Conservation (phyloP, 2,329 filamentous ascomycete genomes). For the Cladobotryum mycophilum region DNA sequence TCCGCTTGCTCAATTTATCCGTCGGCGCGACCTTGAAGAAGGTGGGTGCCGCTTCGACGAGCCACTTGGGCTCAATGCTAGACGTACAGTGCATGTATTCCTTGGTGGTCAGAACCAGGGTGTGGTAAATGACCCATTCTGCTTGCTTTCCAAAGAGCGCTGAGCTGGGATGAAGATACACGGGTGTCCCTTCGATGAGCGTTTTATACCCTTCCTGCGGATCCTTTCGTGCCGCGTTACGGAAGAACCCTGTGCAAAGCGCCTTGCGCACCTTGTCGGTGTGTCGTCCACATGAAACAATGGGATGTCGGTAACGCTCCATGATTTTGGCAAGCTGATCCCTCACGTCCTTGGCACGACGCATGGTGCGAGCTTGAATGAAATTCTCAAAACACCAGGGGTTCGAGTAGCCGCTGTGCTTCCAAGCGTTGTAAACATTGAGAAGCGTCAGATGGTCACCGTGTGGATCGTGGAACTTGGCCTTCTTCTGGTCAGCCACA, state of each 20-base stretch:
- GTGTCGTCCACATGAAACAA: constrained; percentile 80
- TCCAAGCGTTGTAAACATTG: constrained; percentile 98
- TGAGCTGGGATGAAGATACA: constrained; percentile 88
- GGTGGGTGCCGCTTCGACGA: constrained; percentile 94
- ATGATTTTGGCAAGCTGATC: constrained; percentile 92
- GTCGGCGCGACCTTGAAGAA: constrained; percentile 97
- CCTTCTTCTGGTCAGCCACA: constrained; percentile 94
- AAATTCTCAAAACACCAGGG: constrained; percentile 98
- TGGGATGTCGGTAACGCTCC: constrained; percentile 76
- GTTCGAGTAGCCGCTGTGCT: constrained; percentile 70
- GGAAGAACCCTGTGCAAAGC: constrained; percentile 90
- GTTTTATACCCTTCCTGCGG: constrained; percentile 98
- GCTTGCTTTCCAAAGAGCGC: constrained; percentile 92
- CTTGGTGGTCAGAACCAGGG: constrained; percentile 84
- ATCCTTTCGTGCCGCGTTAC: constrained; percentile 90
- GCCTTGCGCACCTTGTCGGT: constrained; percentile 84
- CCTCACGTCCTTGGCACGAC: constrained; percentile 83
- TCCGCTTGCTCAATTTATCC: constrained; percentile 80
- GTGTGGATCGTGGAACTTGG: constrained; percentile 92
- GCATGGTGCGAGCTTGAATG: constrained; percentile 85
- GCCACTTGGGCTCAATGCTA: constrained; percentile 85
- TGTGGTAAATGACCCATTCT: constrained; percentile 94
- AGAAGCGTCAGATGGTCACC: constrained; percentile 92
- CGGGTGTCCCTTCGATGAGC: constrained; percentile 86
- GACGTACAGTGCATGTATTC: constrained; percentile 98